These are phyloP conservation scores for Alternaria ventricosa DNA, from an alignment of 2,329 filamentous ascomycete species.

Conservation along the genomic window DNA sequence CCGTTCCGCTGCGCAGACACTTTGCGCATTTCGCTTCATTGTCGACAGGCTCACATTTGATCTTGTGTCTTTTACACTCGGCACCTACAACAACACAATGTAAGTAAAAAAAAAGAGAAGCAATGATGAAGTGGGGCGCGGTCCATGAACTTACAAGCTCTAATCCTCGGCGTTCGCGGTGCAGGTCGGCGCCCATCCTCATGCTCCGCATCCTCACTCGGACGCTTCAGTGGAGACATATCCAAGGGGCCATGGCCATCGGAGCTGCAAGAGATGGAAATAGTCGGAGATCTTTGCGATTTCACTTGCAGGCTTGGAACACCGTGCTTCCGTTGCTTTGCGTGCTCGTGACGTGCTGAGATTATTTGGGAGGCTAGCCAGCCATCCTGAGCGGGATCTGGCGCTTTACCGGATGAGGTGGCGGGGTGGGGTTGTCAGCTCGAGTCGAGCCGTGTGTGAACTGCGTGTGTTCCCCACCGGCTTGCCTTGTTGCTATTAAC, in stretches of 20 bases:
- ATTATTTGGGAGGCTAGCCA: constrained; percentile 3
- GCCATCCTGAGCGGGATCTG: neutral
- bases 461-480: neutral
- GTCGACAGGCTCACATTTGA: constrained; percentile 42
- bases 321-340: neutral
- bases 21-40: constrained; percentile 43
- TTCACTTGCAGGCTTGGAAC: neutral
- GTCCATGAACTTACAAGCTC: constrained; percentile 32
- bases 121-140: neutral
- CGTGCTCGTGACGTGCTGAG: constrained; percentile 6
- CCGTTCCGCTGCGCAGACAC: constrained; percentile 63
- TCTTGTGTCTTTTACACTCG: constrained; percentile 46
- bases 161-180: constrained; percentile 31
- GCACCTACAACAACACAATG: constrained; percentile 27
- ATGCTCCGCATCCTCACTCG: constrained; percentile 38
- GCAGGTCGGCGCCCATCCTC: constrained; percentile 35
- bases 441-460: neutral
- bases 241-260: constrained; percentile 69
- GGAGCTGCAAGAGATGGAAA: constrained; percentile 8
- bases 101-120: neutral
- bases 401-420: neutral
- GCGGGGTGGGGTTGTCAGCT: neutral
- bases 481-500: neutral
- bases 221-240: constrained; percentile 61
- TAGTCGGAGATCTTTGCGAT: constrained; percentile 16